phyloP scores from a whole-genome alignment of 257 asterid genomes.

The Eustoma russellianum region DNA sequence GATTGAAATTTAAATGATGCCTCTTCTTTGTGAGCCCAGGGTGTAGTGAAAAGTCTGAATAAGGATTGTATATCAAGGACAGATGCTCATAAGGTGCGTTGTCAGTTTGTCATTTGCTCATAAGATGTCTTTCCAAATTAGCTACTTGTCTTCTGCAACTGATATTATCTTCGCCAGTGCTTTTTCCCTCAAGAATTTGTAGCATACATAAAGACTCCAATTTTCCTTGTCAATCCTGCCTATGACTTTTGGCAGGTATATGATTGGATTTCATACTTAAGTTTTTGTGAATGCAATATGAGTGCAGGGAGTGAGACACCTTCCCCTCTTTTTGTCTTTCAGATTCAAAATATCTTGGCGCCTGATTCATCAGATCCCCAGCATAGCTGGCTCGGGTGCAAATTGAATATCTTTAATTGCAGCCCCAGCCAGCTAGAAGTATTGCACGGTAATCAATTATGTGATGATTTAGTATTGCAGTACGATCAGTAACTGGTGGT shows the following conservation, averaged over 20 bases:
- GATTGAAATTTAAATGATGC: constrained; percentile 1
- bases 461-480: too few species aligned
- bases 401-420: constrained; percentile 54
- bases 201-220: constrained; percentile 58
- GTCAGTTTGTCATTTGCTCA: constrained; percentile 1
- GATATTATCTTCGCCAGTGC: constrained; percentile 38
- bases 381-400: constrained; percentile 71
- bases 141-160: not conserved
- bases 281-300: too few species aligned
- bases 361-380: constrained; percentile 54
- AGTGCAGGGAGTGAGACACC: too few species aligned
- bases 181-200: constrained; percentile 88
- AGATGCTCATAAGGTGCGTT: constrained; percentile 65
- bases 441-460: constrained; percentile 47
- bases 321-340: constrained; percentile 6
- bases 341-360: constrained; percentile 67
- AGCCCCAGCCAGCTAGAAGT: constrained; percentile 56
- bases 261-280: too few species aligned
- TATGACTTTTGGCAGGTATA: constrained; percentile 95
- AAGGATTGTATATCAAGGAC: constrained; percentile 62
- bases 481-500: too few species aligned
- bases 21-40: constrained; percentile 35
- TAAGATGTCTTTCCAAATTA: too few species aligned
- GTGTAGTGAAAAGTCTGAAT: constrained; percentile 59
- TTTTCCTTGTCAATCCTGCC: constrained; percentile 83